Evolutionary conservation across 805 yeast species (phyloP), one percentile per base, ranked within the genome.

Genomic region (Wickerhamiella spandovensis): DNA sequence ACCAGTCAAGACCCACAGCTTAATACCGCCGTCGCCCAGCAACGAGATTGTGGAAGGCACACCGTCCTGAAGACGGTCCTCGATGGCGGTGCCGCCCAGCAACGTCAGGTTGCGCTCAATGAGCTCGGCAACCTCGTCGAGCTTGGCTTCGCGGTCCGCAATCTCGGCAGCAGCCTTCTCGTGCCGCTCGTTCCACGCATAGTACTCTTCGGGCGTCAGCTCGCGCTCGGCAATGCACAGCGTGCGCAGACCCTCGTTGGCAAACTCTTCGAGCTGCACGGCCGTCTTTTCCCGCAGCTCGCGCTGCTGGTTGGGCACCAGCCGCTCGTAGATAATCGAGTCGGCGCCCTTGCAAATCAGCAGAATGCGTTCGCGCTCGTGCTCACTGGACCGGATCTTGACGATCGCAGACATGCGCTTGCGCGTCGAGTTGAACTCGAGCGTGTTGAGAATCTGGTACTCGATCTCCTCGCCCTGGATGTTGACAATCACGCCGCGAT

Each of bases 1-100:
- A 56, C 94, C 94, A 12, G 94, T 84, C 25, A 84, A 69, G 46
- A 84, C 92, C 94, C 94, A 84, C 38, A 84, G 71, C 65, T 84
- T 84, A 56, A 84, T 79, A 43, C 94, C 94, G 0, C 89, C 94
- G 42, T 75, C 72, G 9, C 79, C 78, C 47, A 84, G 71, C 46
- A 81, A 65, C 13, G 81, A 78, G 58, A 84, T 84, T 1, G 90
- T 72, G 50, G 78, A 79, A 1, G 92, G 90, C 15, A 84, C 94
- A 53, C 90, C 90, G 48, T 79, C 81, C 64, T 84, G 94, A 41
- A 84, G 70, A 52, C 85, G 67, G 61, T 84, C 94, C 61, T 84
- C 94, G 59, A 84, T 84, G 7, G 90, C 94, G 20, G 94, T 84
- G 17, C 89, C 88, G 17, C 94, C 94, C 46, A 84, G 65, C 44